Conservation (phyloP, 2,329 filamentous ascomycete genomes). For the Aureobasidium sp. region DNA sequence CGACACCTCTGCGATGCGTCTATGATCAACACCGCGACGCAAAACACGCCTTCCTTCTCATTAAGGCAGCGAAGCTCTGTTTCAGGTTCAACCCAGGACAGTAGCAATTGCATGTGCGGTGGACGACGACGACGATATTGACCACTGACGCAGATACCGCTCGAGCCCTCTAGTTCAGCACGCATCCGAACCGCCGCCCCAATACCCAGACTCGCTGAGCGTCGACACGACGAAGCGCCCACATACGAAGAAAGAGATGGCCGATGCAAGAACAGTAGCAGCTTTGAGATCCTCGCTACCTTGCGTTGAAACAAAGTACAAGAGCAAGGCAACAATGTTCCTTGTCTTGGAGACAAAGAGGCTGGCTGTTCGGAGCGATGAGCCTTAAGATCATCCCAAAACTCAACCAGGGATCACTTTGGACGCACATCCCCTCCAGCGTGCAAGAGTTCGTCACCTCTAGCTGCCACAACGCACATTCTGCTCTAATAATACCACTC, state of each 20-base stretch:
- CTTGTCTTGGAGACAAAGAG: neutral
- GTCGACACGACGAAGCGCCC: neutral
- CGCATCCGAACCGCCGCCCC: neutral
- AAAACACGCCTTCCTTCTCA: too few relatives aligned
- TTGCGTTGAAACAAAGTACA: neutral
- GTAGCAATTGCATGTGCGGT: neutral
- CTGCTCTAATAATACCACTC: neutral
- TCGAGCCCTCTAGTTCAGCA: neutral
- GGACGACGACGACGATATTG: neutral
- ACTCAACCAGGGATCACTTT: neutral
- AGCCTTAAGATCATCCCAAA: neutral
- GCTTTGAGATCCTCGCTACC: neutral
- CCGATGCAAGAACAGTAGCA: neutral
- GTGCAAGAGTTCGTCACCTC: neutral
- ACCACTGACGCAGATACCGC: neutral
- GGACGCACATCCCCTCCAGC: neutral
- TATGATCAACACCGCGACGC: neutral
- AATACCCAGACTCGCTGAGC: neutral
- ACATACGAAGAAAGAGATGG: neutral
- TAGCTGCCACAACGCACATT: neutral
- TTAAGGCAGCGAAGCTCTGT: neutral
- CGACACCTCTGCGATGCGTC: neutral
- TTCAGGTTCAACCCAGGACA: neutral
- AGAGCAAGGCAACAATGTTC: neutral
- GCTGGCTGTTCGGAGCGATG: neutral